Percentiles rank a stretch among this genome's conserved stretches.
Conservation (phyloP, 805 yeast species). For the Saccharomycopsis malanga region DNA sequence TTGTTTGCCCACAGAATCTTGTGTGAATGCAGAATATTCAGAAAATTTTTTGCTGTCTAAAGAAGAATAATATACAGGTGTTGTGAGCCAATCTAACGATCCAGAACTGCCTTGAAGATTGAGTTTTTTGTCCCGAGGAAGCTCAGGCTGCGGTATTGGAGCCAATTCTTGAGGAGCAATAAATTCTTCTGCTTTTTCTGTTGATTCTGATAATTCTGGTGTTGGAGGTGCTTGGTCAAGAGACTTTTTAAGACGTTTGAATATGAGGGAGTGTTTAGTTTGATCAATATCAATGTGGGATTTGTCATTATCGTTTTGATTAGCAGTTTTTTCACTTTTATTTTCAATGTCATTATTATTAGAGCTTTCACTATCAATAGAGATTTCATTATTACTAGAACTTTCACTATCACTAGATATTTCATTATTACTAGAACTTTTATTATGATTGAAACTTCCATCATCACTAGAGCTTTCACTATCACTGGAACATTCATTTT, state of each 20-base stretch:
- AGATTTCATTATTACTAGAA: slow-evolving; percentile 19
- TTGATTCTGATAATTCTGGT: slow-evolving; percentile 1
- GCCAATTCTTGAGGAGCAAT: slow-evolving; percentile 39
- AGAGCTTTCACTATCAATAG: slow-evolving; percentile 23
- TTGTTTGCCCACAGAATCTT: neutral
- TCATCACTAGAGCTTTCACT: slow-evolving; percentile 23
- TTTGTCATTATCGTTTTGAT: neutral
- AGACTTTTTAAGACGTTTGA: slow-evolving; percentile 10
- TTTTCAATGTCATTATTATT: slow-evolving; percentile 12
- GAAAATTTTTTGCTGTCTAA: slow-evolving; percentile 40
- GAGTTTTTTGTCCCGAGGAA: slow-evolving; percentile 42
- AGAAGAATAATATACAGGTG: slow-evolving; percentile 52
- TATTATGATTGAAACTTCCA: slow-evolving; percentile 24
- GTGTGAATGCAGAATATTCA: slow-evolving; percentile 25
- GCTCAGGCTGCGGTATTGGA: slow-evolving; percentile 81
- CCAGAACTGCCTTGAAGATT: neutral
- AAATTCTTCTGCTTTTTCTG: slow-evolving; percentile 20
- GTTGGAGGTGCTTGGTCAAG: too few species aligned
- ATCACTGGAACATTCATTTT: slow-evolving; percentile 24
- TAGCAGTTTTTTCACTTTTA: neutral
- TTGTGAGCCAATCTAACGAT: slow-evolving; percentile 60
- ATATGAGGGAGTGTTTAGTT: slow-evolving; percentile 7
- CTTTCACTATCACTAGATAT: slow-evolving; percentile 15
- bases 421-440: slow-evolving; percentile 22
- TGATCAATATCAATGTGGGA: too few species aligned